Conservation (phyloP, 345 rosid genomes). For the Acer yangbiense region DNA sequence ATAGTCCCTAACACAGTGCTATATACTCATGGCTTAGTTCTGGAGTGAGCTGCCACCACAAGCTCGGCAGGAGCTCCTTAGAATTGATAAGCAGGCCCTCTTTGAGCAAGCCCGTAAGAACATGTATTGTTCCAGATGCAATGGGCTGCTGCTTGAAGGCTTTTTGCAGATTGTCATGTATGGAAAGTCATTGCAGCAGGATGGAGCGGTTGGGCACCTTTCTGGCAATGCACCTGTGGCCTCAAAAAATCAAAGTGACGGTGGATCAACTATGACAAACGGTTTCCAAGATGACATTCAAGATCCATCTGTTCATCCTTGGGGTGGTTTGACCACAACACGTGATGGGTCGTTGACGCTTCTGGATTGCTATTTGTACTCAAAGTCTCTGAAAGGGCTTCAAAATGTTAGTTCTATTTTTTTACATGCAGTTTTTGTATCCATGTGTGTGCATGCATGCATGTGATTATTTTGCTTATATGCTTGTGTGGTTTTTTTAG, state of each 20-base stretch:
- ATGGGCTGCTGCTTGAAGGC: slow-evolving; percentile 85
- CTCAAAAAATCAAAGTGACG: slow-evolving; percentile 40
- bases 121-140: slow-evolving; percentile 96
- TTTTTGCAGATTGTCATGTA: slow-evolving; percentile 79
- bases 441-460: neutral
- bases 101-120: slow-evolving; percentile 96
- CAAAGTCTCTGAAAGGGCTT: slow-evolving; percentile 69
- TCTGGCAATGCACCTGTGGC: slow-evolving; percentile 38
- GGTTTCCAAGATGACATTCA: slow-evolving; percentile 61
- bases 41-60: slow-evolving; percentile 75
- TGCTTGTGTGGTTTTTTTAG: slow-evolving; percentile 12
- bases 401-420: slow-evolving; percentile 64
- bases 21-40: slow-evolving; percentile 49
- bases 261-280: slow-evolving; percentile 37
- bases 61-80: slow-evolving; percentile 70
- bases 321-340: slow-evolving; percentile 91
- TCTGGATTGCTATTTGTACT: slow-evolving; percentile 71
- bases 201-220: slow-evolving; percentile 46
- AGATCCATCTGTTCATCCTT: slow-evolving; percentile 81
- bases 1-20: slow-evolving; percentile 20
- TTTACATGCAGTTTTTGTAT: neutral
- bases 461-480: neutral
- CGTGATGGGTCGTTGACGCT: slow-evolving; percentile 82
- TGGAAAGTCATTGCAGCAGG: slow-evolving; percentile 74
- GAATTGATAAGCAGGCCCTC: slow-evolving; percentile 81